Base-by-base conservation (phyloP, 495 filamentous ascomycete species). In the Cercophora newfieldiana region DNA sequence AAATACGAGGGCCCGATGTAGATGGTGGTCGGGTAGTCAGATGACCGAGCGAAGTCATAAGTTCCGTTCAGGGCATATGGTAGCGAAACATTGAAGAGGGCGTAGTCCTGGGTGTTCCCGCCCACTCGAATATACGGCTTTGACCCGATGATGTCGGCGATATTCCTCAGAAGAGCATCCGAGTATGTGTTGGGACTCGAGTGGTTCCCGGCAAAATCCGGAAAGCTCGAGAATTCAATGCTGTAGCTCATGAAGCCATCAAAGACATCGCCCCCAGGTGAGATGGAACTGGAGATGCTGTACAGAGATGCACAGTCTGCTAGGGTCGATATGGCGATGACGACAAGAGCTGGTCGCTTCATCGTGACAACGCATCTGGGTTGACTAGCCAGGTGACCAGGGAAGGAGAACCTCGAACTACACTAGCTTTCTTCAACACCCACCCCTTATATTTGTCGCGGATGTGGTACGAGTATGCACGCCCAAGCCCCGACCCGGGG, bases 1-100 rank as follows among this genome's bases (percentile, higher is more conserved):
- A 90, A 91, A 71, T 78, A 90, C 1, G 83, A 82, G 0, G 83
- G 84, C 0, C 89, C 89, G 51, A 89, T 87, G 61, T 78, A 81
- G 29, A 90, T 76, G 6, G 81, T 86, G 8, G 81, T 83, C 7
- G 88, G 88, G 61, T 89, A 90, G 73, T 91, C 88, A 0, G 72
- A 25, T 0, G 86, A 87, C 12, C 80, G 76, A 0, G 69, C 69
- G 0, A 78, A 77, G 51, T 86, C 80, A 31, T 81, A 68, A 1
- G 81, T 89, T 47, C 85, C 87, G 60, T 86, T 83, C 24, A 83
- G 79, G 22, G 83, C 83, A 21, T 77, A 77, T 18, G 81, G 72
- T 0, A 88, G 79, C 8, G 80, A 79, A 4, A 82, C 69, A 71
- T 90, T 83, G 72, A 85, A 90, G 53, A 89, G 75, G 1, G 85